Percentiles rank a stretch among this genome's conserved stretches.
phyloP scores from a whole-genome alignment of 2,329 filamentous ascomycete species.

The Neonectria punicea region DNA sequence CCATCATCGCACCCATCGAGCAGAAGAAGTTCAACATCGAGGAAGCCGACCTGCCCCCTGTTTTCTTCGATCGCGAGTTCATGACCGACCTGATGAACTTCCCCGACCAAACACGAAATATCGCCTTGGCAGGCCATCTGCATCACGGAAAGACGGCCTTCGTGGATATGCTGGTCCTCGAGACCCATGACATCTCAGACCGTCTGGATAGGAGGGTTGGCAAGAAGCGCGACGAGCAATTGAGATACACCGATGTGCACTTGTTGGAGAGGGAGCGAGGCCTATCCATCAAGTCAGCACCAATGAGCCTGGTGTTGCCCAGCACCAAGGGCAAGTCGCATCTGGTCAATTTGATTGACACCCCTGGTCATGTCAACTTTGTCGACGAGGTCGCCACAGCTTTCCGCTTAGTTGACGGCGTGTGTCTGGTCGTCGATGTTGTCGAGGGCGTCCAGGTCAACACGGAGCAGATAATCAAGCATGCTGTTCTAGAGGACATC shows the following conservation, averaged over 20 bases:
- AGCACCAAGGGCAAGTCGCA: constrained; percentile 94
- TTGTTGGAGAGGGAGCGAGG: constrained; percentile 89
- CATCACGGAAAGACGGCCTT: constrained; percentile 99
- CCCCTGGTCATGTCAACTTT: constrained; percentile 97
- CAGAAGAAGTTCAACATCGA: constrained; percentile 97
- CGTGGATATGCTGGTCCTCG: constrained; percentile 96
- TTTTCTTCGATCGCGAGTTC: constrained; percentile 88
- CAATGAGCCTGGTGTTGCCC: constrained; percentile 92
- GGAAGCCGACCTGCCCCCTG: constrained; percentile 88
- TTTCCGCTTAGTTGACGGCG: constrained; percentile 86
- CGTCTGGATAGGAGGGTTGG: constrained; percentile 84
- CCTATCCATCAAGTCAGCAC: constrained; percentile 89
- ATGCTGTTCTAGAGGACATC: constrained; percentile 89
- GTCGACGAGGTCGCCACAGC: constrained; percentile 95
- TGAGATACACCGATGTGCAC: constrained; percentile 95
- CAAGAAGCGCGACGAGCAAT: constrained; percentile 84
- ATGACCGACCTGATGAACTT: constrained; percentile 97
- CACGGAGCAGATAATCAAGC: constrained; percentile 96
- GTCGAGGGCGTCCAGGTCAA: constrained; percentile 99
- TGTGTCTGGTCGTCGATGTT: constrained; percentile 93
- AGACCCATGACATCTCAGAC: constrained; percentile 89
- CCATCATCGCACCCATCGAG: constrained; percentile 92
- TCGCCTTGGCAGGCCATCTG: constrained; percentile 90
- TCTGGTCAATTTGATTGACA: constrained; percentile 93
- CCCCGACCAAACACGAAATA: constrained; percentile 91